A percentile compares a stretch with the other conserved stretches of the same genome.
Conservation (phyloP, 148 eudicot species). For the Limonium bicolor region DNA sequence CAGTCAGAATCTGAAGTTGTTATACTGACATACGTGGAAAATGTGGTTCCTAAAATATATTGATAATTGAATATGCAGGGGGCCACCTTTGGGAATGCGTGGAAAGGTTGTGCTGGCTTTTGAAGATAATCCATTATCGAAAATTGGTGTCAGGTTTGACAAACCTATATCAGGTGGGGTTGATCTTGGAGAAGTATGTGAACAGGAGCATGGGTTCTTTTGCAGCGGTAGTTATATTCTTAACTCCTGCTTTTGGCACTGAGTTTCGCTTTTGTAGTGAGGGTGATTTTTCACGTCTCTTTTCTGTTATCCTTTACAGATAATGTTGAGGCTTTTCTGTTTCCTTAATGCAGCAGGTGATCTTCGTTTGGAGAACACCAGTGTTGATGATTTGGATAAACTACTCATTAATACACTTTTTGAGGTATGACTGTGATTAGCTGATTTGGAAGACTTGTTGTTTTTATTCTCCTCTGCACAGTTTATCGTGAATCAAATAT, state of each 20-base stretch:
- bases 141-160: constrained; percentile 92
- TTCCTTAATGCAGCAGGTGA: constrained; percentile 35
- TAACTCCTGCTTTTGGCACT: neutral
- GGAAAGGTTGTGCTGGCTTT: constrained; percentile 81
- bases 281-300: no score
- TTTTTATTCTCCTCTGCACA: no score
- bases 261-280: constrained; percentile 5
- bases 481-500: no score
- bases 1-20: no score
- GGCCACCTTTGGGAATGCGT: constrained; percentile 60
- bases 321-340: constrained; percentile 7
- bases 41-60: no score
- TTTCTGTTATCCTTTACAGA: no score
- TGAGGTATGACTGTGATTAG: constrained; percentile 39
- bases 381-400: constrained; percentile 69
- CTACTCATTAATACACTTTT: constrained; percentile 53
- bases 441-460: no score
- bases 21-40: no score
- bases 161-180: constrained; percentile 62
- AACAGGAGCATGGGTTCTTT: constrained; percentile 69
- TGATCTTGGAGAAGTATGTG: constrained; percentile 77
- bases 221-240: constrained; percentile 48
- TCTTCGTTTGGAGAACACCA: constrained; percentile 61
- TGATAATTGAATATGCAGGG: constrained; percentile 24
- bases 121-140: constrained; percentile 67